Evolutionary conservation across 441 rosid species (phyloP), one percentile per base, ranked within the genome.

Genomic region (Cnidoscolus chayamansa): DNA sequence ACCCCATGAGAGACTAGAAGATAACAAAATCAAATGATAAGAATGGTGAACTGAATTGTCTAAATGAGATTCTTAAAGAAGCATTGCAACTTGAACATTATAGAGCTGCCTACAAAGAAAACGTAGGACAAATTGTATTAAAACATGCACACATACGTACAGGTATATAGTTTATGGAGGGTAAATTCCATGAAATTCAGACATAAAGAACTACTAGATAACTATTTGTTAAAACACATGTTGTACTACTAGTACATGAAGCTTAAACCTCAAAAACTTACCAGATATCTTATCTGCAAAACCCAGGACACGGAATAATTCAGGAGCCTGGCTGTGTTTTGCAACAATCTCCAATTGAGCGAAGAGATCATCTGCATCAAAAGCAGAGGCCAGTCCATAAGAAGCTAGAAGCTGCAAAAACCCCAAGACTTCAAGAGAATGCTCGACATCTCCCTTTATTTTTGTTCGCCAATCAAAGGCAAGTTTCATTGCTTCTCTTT

Each of bases 331-430:
- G 37, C 63, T 68, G 48, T 67, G 68, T 3, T 71, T 78, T 58
- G 79, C 70, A 74, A 80, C 76, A 61, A 53, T 56, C 73, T 40
- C 76, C 60, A 82, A 69, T 40, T 73, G 71, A 16, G 59, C 53
- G 17, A 81, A 64, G 55, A 81, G 77, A 62, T 82, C 85, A 47
- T 74, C 76, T 8, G 66, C 37, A 45, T 78, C 74, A 32, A 84
- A 84, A 58, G 48, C 40, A 48, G 81, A 55, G 7, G 67, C 72
- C 72, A 86, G 72, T 20, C 76, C 72, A 78, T 81, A 86, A 31
- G 84, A 67, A 78, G 78, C 82, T 74, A 86, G 35, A 65, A 86
- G 77, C 77, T 51, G 77, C 77, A 86, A 75, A 80, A 82, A 82
- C 47, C 74, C 71, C 67, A 81, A 75, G 47, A 84, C 76, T 65